Conservation (phyloP, 2,329 filamentous ascomycete species). For the Venturia oleaginea region DNA sequence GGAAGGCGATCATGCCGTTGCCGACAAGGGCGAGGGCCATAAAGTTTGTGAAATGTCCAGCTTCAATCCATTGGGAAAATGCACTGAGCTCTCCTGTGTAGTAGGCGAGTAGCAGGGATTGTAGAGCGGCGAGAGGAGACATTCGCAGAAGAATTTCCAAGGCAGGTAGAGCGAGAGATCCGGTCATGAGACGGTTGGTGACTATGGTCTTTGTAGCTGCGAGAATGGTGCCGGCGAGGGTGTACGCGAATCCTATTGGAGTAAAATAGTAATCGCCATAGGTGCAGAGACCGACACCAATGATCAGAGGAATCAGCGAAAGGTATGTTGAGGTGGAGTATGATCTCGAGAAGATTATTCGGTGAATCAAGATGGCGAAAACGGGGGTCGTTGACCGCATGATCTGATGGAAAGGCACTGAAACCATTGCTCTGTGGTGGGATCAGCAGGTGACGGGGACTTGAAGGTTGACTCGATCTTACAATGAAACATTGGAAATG, state of each 20-base stretch:
- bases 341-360: conserved; percentile 44
- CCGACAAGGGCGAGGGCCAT: conserved; percentile 21
- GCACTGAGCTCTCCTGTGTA: conserved; percentile 40
- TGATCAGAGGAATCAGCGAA: conserved; percentile 49
- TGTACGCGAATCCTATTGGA: conserved; percentile 36
- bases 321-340: conserved; percentile 55
- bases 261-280: conserved; percentile 56
- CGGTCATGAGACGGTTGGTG: conserved; percentile 57
- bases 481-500: conserved; percentile 54
- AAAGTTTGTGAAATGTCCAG: conserved; percentile 20
- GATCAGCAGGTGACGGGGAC: background rate
- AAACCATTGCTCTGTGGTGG: conserved; percentile 36
- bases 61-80: conserved; percentile 17
- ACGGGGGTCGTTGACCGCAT: conserved; percentile 53
- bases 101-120: conserved; percentile 45
- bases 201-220: conserved; percentile 49
- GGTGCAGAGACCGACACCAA: conserved; percentile 51
- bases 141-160: conserved; percentile 54
- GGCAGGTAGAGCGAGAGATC: conserved; percentile 46
- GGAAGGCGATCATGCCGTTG: conserved; percentile 27
- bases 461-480: conserved; percentile 22
- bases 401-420: conserved; percentile 58
- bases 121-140: conserved; percentile 50
- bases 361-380: conserved; percentile 54
- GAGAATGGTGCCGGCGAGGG: conserved; percentile 29